Conservation (phyloP, 306 rosid genomes). For the Luffa acutangula region DNA sequence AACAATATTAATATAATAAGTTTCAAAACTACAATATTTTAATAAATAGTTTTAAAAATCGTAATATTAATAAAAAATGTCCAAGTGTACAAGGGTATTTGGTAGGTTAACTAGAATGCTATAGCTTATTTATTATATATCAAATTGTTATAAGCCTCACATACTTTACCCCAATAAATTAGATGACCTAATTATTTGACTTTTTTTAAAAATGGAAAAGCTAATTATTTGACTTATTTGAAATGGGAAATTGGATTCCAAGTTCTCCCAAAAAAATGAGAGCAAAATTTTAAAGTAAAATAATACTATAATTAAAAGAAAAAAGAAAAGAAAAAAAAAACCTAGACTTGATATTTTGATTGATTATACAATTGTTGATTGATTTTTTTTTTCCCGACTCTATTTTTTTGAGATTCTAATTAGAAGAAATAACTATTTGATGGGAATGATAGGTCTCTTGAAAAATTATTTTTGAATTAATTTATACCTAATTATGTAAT, state of each 20-base stretch:
- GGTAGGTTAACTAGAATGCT: background rate
- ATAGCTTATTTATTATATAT: background rate
- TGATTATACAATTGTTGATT: too few species aligned
- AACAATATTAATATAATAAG: too few species aligned
- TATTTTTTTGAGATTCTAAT: too few species aligned
- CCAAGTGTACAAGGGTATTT: background rate
- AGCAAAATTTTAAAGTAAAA: background rate
- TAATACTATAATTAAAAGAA: background rate
- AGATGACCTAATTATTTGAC: slow-evolving; percentile 1
- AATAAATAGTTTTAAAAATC: too few species aligned
- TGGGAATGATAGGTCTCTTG: background rate
- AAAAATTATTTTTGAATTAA: background rate
- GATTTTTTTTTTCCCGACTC: too few species aligned
- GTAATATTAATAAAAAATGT: too few species aligned
- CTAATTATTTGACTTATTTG: background rate
- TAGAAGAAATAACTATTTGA: background rate
- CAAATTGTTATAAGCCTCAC: background rate
- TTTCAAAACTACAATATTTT: too few species aligned
- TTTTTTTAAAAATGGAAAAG: background rate
- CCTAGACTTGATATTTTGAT: background rate
- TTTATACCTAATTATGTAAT: background rate
- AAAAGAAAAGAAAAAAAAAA: background rate
- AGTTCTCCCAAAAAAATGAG: background rate
- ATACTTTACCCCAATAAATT: background rate
- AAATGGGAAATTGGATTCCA: background rate